These are phyloP conservation scores for Groenewaldozyma tartarivorans DNA, from an alignment of 805 yeast species.

Conservation along the genomic window DNA sequence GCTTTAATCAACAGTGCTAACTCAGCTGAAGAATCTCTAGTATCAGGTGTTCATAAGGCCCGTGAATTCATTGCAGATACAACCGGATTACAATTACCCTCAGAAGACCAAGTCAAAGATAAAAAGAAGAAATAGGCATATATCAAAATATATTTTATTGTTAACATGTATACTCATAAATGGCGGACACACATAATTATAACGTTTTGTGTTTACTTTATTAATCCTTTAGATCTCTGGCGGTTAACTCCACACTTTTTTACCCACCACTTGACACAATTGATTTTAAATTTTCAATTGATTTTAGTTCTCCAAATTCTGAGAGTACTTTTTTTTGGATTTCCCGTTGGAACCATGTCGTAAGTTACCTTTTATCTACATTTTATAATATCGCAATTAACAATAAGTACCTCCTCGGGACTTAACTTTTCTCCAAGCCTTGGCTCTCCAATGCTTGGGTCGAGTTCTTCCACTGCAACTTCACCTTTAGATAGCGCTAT, in stretches of 20 bases:
- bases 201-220: not conserved
- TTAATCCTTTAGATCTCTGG: not conserved
- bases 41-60: slow-evolving; percentile 30
- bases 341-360: too few species aligned
- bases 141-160: not conserved
- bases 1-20: slow-evolving; percentile 37
- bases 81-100: slow-evolving; percentile 65
- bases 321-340: too few species aligned
- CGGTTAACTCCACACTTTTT: not conserved
- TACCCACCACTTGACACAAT: not conserved
- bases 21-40: slow-evolving; percentile 31
- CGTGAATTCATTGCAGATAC: slow-evolving; percentile 39
- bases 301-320: too few species aligned
- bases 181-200: too few species aligned
- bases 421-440: slow-evolving; percentile 2
- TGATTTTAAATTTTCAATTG: not conserved
- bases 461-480: not conserved
- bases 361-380: too few species aligned
- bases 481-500: slow-evolving; percentile 1
- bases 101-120: slow-evolving; percentile 35
- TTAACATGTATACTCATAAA: not conserved
- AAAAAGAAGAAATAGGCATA: slow-evolving; percentile 12
- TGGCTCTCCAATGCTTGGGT: not conserved
- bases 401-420: not conserved
- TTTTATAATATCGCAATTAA: too few species aligned